Evolutionary conservation across 495 filamentous ascomycete genomes (phyloP).

Genomic region (Xylaria longipes): DNA sequence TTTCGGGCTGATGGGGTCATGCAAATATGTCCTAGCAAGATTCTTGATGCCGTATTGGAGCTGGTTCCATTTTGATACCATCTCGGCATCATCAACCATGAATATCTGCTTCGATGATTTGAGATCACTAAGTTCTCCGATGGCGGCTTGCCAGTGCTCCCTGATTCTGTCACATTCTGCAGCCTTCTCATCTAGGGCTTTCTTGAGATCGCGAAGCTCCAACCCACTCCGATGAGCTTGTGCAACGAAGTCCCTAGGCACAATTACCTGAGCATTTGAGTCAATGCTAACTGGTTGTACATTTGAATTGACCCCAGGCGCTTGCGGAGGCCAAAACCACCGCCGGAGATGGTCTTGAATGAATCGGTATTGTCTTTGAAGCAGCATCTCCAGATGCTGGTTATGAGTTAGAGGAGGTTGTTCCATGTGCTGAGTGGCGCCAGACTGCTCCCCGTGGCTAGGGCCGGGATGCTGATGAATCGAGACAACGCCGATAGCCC

Average conservation of each 20-base stretch:
- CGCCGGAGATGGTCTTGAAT: not conserved
- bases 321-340: not conserved
- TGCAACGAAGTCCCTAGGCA: not conserved
- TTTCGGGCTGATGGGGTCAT: not conserved
- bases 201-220: not conserved
- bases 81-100: conserved; percentile 20
- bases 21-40: not conserved
- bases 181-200: not conserved
- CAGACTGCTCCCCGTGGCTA: not conserved
- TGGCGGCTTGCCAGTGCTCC: not conserved
- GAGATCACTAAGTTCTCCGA: conserved; percentile 14
- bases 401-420: not conserved
- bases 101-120: not conserved
- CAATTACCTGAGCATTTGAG: not conserved
- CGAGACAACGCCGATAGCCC: too few relatives aligned
- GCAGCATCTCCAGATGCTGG: not conserved
- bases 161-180: conserved; percentile 11
- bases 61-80: not conserved
- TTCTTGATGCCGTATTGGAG: conserved; percentile 12
- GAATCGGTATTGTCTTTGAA: not conserved
- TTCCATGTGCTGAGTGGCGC: not conserved
- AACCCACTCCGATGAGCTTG: not conserved
- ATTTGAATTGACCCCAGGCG: not conserved
- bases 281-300: not conserved
- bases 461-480: not conserved